Conservation (phyloP, 495 filamentous ascomycete genomes). For the Delitschia confertaspora region DNA sequence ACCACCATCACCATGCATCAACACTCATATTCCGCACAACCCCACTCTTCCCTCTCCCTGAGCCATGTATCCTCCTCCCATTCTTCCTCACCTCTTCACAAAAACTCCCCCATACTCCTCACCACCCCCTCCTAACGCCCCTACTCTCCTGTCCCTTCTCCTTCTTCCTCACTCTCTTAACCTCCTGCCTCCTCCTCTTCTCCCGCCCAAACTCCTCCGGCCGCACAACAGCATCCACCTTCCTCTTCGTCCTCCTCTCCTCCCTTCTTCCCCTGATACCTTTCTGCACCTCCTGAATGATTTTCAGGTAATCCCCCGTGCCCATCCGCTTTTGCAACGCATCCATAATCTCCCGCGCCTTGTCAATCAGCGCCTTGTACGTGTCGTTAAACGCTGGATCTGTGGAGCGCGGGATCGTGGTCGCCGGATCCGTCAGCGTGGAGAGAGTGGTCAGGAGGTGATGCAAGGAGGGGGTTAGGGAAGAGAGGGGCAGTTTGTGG, state of each 20-base stretch:
- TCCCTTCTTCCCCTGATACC: conserved; percentile 59
- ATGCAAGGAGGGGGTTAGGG: conserved; percentile 51
- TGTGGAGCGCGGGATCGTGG: conserved; percentile 54
- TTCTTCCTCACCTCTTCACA: too few species aligned
- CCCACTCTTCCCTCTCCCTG: too few species aligned
- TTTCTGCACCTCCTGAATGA: conserved; percentile 59
- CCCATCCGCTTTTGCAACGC: conserved; percentile 74
- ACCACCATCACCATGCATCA: too few species aligned
- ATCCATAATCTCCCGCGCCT: conserved; percentile 63
- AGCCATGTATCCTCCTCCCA: too few species aligned
- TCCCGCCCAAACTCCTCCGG: conserved; percentile 68
- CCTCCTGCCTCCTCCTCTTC: conserved; percentile 79
- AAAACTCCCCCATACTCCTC: background rate
- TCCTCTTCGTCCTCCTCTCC: conserved; percentile 67
- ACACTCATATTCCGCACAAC: too few species aligned
- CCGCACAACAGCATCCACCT: conserved; percentile 70
- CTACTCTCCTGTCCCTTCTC: conserved; percentile 62
- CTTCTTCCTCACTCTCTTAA: conserved; percentile 74
- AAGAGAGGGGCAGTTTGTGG: conserved; percentile 46
- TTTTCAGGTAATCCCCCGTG: conserved; percentile 62
- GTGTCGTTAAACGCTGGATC: conserved; percentile 58
- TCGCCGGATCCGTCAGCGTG: conserved; percentile 71
- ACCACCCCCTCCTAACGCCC: conserved; percentile 62
- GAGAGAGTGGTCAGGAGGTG: conserved; percentile 70
- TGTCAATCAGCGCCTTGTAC: conserved; percentile 57